A percentile compares a stretch with the other conserved stretches of the same genome.
Conservation (phyloP, 1,284 basidiomycete genomes). For the Microbotryum lychnidis-dioicae region DNA sequence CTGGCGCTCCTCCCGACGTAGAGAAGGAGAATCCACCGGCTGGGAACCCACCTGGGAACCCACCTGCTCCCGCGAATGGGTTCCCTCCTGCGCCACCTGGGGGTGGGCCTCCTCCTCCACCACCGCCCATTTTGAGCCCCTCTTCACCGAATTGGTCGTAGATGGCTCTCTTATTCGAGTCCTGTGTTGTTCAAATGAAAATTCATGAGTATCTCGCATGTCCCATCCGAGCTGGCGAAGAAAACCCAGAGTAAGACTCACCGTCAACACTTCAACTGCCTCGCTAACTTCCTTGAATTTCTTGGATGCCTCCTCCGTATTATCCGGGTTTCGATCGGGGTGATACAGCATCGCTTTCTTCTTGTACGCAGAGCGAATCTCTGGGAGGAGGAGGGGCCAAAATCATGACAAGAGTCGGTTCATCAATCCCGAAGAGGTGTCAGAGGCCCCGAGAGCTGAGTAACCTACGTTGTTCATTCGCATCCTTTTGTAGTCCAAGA, state of each 20-base stretch:
- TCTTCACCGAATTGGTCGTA: constrained; percentile 97
- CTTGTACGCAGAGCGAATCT: too few species aligned
- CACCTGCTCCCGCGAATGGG: constrained; percentile 21
- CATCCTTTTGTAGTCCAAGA: constrained; percentile 63
- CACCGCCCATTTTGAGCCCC: constrained; percentile 62
- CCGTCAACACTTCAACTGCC: constrained; percentile 91
- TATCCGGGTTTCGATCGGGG: constrained; percentile 75
- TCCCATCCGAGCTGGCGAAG: too few species aligned
- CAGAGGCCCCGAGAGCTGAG: not conserved
- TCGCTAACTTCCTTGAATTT: constrained; percentile 94
- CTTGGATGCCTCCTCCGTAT: constrained; percentile 68
- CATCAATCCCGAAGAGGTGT: not conserved
- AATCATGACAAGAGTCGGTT: not conserved
- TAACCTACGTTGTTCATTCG: constrained; percentile 48
- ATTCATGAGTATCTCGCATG: too few species aligned
- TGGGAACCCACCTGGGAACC: constrained; percentile 25
- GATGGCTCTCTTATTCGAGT: constrained; percentile 69
- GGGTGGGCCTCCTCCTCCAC: constrained; percentile 40
- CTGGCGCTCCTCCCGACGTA: constrained; percentile 52
- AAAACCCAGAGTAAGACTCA: constrained; percentile 44
- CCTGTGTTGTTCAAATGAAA: not conserved
- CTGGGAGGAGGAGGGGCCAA: too few species aligned
- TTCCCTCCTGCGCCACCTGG: constrained; percentile 25
- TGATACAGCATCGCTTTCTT: constrained; percentile 63
- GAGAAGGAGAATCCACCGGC: constrained; percentile 52